A percentile compares a stretch with the other conserved stretches of the same genome.
Evolutionary conservation across 768 basidiomycete genomes (phyloP).

Genomic region (Suillus ampliporus): DNA sequence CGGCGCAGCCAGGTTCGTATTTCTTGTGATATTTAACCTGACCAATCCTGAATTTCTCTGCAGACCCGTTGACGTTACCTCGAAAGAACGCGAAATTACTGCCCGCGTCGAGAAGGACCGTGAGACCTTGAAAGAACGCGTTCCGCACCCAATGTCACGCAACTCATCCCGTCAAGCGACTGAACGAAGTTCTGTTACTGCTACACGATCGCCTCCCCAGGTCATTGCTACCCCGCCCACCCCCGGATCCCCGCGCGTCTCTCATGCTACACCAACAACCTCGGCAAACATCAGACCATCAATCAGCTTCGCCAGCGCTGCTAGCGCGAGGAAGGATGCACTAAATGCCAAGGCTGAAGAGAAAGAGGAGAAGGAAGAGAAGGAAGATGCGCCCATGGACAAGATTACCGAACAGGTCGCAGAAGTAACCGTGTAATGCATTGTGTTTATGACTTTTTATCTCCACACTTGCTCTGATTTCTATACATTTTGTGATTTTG

Average conservation of each 20-base stretch:
- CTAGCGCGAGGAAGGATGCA: slow-evolving; percentile 43
- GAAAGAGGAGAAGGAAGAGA: slow-evolving; percentile 20
- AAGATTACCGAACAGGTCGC: slow-evolving; percentile 20
- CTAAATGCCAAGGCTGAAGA: slow-evolving; percentile 21
- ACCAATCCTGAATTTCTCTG: slow-evolving; percentile 16
- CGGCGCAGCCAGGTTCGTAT: slow-evolving; percentile 77
- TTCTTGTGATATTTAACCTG: neutral
- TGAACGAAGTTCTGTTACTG: slow-evolving; percentile 47
- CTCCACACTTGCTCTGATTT: slow-evolving; percentile 19
- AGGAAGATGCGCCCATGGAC: slow-evolving; percentile 20
- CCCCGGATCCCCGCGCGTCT: slow-evolving; percentile 26
- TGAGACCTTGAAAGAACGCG: slow-evolving; percentile 44
- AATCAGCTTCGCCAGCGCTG: slow-evolving; percentile 84
- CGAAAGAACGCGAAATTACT: slow-evolving; percentile 75
- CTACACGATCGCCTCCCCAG: slow-evolving; percentile 37
- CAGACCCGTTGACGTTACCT: slow-evolving; percentile 85
- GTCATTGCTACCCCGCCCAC: slow-evolving; percentile 13
- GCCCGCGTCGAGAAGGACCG: slow-evolving; percentile 74
- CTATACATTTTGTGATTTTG: slow-evolving; percentile 12
- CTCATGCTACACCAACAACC: slow-evolving; percentile 38
- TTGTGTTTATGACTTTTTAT: slow-evolving; percentile 20
- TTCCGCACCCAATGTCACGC: slow-evolving; percentile 48
- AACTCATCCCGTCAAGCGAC: slow-evolving; percentile 53
- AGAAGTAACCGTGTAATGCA: slow-evolving; percentile 23
- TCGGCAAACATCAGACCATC: slow-evolving; percentile 67